Evolutionary conservation across 163 green algal species (phyloP), one percentile per base, ranked within the genome.

Genomic region (Coccomyxa subellipsoidea): DNA sequence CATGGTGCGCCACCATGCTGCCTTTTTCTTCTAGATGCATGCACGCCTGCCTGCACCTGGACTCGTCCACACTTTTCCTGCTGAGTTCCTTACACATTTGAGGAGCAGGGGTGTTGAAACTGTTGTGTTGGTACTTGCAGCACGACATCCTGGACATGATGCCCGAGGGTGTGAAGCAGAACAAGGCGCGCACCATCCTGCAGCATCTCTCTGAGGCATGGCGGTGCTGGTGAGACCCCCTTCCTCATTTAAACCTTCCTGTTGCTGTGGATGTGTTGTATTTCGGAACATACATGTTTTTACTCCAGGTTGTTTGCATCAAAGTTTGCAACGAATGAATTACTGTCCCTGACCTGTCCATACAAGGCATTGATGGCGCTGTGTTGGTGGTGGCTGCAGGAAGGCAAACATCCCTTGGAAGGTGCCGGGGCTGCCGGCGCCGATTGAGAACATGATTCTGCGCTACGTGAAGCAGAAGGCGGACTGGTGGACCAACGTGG

Each of bases 141-240:
- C 96, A 99, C 89, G 97, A 99, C 90, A 99, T 99, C 84, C 89
- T 99, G 81, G 97, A 99, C 93, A 98, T 98, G 93, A 99, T 99
- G 97, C 97, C 97, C 1, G 94, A 98, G 87, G 97, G 96, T 34
- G 95, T 98, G 54, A 99, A 99, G 91, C 92, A 97, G 86, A 99
- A 99, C 94, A 99, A 99, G 88, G 96, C 96, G 38, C 90, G 95
- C 81, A 98, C 95, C 78, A 99, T 99, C 88, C 90, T 99, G 85
- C 96, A 99, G 95, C 97, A 99, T 90, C 92, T 99, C 73, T 95
- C 87, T 36, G 97, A 99, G 90, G 97, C 97, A 32, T 99, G 97
- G 97, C 90, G 97, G 34, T 99, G 95, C 90, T 96, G 92, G 90
- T 73, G 53, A 54, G 47, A 27, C 47, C 23, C 32, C 76, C 25